phyloP scores from a whole-genome alignment of 805 yeast species.

The Sungouiella blattae region DNA sequence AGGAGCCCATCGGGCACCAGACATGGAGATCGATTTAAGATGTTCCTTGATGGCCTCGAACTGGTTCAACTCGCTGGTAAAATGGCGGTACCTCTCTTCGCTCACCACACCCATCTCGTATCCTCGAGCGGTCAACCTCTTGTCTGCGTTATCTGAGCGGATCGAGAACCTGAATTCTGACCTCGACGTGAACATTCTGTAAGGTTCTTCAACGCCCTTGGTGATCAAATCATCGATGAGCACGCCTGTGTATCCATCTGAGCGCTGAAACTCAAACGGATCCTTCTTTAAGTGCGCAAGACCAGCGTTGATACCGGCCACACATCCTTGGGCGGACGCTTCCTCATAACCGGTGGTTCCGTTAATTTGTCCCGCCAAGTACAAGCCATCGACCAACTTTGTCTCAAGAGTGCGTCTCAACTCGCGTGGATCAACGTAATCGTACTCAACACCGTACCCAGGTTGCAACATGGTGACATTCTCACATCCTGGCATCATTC shows the following conservation, averaged over 20 bases:
- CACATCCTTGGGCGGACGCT: constrained; percentile 94
- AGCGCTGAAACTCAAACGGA: constrained; percentile 55
- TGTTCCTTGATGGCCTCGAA: constrained; percentile 45
- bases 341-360: constrained; percentile 99
- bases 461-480: constrained; percentile 88
- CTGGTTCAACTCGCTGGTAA: constrained; percentile 37
- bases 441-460: constrained; percentile 99
- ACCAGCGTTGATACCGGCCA: constrained; percentile 97
- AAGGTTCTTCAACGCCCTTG: constrained; percentile 95
- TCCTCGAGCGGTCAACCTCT: constrained; percentile 73
- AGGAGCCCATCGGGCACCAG: constrained; percentile 64
- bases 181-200: constrained; percentile 95
- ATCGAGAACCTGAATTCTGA: constrained; percentile 90
- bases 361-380: constrained; percentile 93
- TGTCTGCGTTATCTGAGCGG: constrained; percentile 92
- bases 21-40: constrained; percentile 42
- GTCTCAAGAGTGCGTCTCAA: constrained; percentile 76
- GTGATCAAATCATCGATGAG: constrained; percentile 90
- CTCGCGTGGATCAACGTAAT: constrained; percentile 92
- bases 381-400: constrained; percentile 71
- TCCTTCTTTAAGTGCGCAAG: constrained; percentile 43
- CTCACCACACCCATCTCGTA: constrained; percentile 62
- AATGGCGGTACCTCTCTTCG: constrained; percentile 52
- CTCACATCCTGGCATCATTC: constrained; percentile 83
- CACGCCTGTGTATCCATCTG: constrained; percentile 90